Evolutionary conservation across 2,329 filamentous ascomycete species (phyloP).

Genomic region (Beauveria sp.): DNA sequence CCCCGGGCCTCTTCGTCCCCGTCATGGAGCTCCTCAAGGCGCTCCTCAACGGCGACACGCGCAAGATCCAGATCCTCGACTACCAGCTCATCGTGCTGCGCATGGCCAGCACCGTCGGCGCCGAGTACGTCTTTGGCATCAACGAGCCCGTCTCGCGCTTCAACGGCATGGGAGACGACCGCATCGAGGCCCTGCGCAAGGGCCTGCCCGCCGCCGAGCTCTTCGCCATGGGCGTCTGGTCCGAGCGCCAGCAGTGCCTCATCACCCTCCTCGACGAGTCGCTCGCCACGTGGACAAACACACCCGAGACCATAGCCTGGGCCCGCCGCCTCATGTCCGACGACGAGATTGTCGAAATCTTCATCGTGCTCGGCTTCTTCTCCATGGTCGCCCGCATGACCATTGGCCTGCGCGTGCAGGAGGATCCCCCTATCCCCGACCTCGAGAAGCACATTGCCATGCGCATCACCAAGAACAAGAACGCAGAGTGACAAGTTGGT

Average conservation of each 20-base stretch:
- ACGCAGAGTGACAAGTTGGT: too few species aligned
- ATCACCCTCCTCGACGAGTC: background rate
- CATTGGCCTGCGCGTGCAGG: background rate
- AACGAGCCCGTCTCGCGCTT: background rate
- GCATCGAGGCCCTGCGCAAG: background rate
- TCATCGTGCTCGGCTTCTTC: background rate
- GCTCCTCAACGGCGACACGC: background rate
- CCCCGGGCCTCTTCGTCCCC: background rate
- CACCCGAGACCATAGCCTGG: background rate
- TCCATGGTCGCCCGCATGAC: background rate
- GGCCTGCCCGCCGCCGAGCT: background rate
- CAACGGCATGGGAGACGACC: background rate
- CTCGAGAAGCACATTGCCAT: background rate
- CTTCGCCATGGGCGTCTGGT: background rate
- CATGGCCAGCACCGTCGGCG: background rate
- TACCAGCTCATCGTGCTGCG: background rate
- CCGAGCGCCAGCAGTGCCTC: background rate
- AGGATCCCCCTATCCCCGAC: background rate
- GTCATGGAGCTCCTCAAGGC: background rate
- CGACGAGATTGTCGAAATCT: background rate
- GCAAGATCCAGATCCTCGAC: background rate
- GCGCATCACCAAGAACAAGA: background rate
- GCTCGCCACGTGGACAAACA: background rate
- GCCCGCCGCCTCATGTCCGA: background rate
- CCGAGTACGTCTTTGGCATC: background rate